These are phyloP conservation scores for Phytophthora sojae DNA, from an alignment of 352 stramenopile genomes.

Conservation along the genomic window DNA sequence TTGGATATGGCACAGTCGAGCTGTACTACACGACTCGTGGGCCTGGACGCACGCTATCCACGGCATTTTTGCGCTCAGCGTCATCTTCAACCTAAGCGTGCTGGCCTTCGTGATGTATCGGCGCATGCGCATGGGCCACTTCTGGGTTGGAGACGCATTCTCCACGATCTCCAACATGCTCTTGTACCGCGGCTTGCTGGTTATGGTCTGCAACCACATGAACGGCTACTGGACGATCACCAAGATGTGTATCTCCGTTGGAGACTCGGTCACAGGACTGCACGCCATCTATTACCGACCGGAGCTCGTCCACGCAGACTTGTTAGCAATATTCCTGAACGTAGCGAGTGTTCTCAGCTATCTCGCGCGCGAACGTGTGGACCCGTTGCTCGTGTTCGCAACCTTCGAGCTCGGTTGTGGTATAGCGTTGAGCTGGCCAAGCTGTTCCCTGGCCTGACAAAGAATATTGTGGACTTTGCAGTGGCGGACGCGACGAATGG, in stretches of 20 bases:
- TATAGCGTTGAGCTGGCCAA: constrained; percentile 8
- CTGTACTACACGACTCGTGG: constrained; percentile 47
- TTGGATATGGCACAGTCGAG: constrained; percentile 30
- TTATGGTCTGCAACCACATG: constrained; percentile 34
- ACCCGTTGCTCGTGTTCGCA: constrained; percentile 26
- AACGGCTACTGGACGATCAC: constrained; percentile 40
- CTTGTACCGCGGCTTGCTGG: constrained; percentile 31
- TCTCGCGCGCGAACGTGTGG: constrained; percentile 26
- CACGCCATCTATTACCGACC: constrained; percentile 31
- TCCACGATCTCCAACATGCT: constrained; percentile 35
- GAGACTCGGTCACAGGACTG: constrained; percentile 13
- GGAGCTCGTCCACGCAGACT: constrained; percentile 35
- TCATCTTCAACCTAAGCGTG: constrained; percentile 28
- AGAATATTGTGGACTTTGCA: constrained; percentile 9
- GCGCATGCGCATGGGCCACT: constrained; percentile 28
- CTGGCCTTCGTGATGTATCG: constrained; percentile 37
- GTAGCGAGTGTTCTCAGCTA: constrained; percentile 20
- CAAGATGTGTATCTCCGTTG: constrained; percentile 26
- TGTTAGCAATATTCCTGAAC: constrained; percentile 42
- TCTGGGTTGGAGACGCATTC: constrained; percentile 51
- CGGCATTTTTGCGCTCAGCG: constrained; percentile 24
- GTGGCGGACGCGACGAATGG: constrained; percentile 1
- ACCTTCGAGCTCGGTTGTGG: constrained; percentile 28
- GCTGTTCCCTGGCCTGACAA: constrained; percentile 6
- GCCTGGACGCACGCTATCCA: constrained; percentile 46